Evolutionary conservation across 768 basidiomycete species (phyloP).

Genomic region (Serendipita sp.): DNA sequence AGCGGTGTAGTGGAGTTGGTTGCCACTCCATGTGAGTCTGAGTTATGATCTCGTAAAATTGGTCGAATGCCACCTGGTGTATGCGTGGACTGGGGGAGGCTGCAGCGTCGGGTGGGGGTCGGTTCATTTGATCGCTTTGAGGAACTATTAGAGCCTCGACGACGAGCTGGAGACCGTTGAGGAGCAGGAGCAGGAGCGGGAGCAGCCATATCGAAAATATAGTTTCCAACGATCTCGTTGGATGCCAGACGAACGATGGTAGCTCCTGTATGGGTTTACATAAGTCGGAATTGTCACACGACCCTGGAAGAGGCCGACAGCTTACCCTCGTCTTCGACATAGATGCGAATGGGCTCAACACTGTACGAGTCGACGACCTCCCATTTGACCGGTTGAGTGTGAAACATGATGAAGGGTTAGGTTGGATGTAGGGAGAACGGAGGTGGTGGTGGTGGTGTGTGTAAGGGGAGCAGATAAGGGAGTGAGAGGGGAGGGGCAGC

Average conservation of each 20-base stretch:
- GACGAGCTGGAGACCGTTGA: neutral
- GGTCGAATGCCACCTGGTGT: neutral
- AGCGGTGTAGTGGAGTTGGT: too few species aligned
- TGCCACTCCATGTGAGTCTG: neutral
- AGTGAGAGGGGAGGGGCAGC: too few species aligned
- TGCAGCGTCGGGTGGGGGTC: neutral
- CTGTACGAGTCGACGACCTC: neutral
- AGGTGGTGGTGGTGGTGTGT: too few species aligned
- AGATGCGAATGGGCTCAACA: neutral
- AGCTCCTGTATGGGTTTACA: neutral
- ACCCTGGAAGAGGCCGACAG: neutral
- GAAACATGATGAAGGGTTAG: neutral
- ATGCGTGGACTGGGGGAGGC: neutral
- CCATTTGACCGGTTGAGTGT: neutral
- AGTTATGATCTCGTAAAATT: neutral
- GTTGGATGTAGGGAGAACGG: neutral
- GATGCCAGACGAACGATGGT: neutral
- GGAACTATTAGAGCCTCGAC: neutral
- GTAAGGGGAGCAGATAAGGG: too few species aligned
- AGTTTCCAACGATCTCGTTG: neutral
- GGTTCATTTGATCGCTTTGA: neutral
- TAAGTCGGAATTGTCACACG: neutral
- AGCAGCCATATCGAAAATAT: neutral
- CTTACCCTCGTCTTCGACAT: conserved; percentile 1
- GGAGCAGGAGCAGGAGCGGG: neutral